Evolutionary conservation across 768 basidiomycete species (phyloP), one percentile per base, ranked within the genome.

Genomic region (Mycena rosella): DNA sequence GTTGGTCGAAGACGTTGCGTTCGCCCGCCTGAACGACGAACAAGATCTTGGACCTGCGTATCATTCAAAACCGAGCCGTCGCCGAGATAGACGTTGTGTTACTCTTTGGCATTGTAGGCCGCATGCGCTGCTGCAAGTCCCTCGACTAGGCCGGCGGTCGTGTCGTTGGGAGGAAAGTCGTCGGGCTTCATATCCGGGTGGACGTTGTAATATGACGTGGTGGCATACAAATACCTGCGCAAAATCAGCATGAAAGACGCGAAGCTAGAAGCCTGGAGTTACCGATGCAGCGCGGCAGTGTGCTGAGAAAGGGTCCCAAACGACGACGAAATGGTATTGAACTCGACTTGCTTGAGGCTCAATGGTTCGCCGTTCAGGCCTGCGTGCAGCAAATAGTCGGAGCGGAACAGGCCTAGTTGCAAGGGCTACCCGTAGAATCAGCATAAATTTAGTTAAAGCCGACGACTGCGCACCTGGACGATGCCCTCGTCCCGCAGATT

Each of bases 1-100:
- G 85, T 77, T 99, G 97, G 77, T 99, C 97, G 76, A 98, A 99
- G 6, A 97, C 87, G 78, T 99, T 99, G 40, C 96, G 86, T 77
- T 99, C 97, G 45, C 88, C 87, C 5, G 89, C 85, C 74, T 96
- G 96, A 0, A 95, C 89, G n/a, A 98, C 95, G 73, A 99, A 94
- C 15, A 99, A 83, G 29, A 99, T 87, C 66, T 77, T 79, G 29
- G 85, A 75, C 57, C 85, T 87, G 59, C 32, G 47, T 24, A 42
- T 30, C 4, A 52, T 69, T 63, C 17, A 61, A 49, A 36, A 53
- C 47, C 18, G 8, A 30, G 22, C 18, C 20, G 47, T 27, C 52
- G 5, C 8, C 24, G 30, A 34, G 36, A 40, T 24, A 29, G 34
- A 42, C 45, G 8, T 1, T 17, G 27, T 74, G 77, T 73, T 76